A percentile compares a stretch with the other conserved stretches of the same genome.
Conservation (phyloP, 306 rosid genomes). For the Trifolium subterraneum region DNA sequence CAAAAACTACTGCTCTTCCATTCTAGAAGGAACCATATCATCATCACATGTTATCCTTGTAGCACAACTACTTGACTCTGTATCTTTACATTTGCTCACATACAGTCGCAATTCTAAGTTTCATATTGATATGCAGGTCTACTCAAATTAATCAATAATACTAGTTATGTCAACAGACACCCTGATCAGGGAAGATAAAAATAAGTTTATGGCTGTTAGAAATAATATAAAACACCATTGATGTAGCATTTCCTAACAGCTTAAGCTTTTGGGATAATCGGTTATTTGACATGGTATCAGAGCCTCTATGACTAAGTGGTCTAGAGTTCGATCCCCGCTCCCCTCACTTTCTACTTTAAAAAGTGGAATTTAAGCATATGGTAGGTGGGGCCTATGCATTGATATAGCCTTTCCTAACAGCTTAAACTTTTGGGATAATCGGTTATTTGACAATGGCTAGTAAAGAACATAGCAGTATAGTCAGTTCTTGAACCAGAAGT, state of each 20-base stretch:
- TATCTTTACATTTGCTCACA: slow-evolving; percentile 28
- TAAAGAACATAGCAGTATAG: slow-evolving; percentile 19
- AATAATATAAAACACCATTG: no score
- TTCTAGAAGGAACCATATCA: slow-evolving; percentile 24
- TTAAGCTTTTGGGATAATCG: no score
- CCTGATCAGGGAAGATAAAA: slow-evolving; percentile 8
- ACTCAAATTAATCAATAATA: slow-evolving; percentile 1
- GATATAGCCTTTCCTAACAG: no score
- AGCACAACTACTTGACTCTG: slow-evolving; percentile 10
- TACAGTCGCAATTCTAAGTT: slow-evolving; percentile 19
- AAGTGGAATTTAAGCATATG: no score
- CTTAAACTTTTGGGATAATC: no score
- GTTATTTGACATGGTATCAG: no score
- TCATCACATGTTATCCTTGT: not conserved
- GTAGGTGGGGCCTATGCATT: no score
- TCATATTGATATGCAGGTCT: slow-evolving; percentile 18
- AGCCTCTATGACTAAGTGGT: no score
- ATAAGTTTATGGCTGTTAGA: not conserved
- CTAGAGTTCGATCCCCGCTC: no score
- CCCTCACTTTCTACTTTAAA: no score
- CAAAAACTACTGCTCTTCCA: not conserved
- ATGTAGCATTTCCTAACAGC: no score
- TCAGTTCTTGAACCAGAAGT: slow-evolving; percentile 3
- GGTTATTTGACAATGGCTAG: no score
- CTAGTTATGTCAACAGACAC: not conserved